Evolutionary conservation across 1,284 basidiomycete genomes (phyloP), one percentile per base, ranked within the genome.

Genomic region (Retiboletus fuscus): DNA sequence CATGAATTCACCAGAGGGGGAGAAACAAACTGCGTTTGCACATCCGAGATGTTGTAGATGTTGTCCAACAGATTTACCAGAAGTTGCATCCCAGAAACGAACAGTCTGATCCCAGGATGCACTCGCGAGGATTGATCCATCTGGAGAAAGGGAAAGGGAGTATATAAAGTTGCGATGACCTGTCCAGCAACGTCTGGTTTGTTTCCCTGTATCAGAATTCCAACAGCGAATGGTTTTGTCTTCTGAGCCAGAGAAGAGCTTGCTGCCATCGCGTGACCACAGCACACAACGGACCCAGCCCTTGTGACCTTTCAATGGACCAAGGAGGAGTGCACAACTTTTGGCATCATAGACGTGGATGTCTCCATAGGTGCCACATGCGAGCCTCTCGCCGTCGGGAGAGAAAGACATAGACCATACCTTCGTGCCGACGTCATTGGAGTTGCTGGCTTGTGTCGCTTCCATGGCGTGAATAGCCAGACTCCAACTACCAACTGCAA

Each of bases 191-290:
- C 46, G 58, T 66, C 53, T 44, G 34, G 41, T 47, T 22, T 2
- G 61, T 30, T 53, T 49, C 5, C 71, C 74, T 7, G 66, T 62
- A 10, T 10, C 53, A 10, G 47, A 49, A 46, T 68, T 58, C 69
- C 69, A 74, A 39, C 61, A 60, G 16, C 60, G 39, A 43, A 75
- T 70, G 5, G 64, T 67, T 22, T 47, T 8, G 22, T 72, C 28
- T 0, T 12, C 1, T 1, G 41, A 70, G n/a, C n/a, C n/a, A n/a
- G n/a, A n/a, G n/a, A n/a, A n/a, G n/a, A n/a, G n/a, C n/a, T n/a
- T n/a, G n/a, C n/a, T 41, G 18, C 70, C 73, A 57, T 73, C 69
- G 16, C 2, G 43, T 3, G 73, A 75, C 75, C 75, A 76, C 8
- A 64, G 13, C 22, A 77, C 24, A 26, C 22, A 44, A 10, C 5